These are phyloP conservation scores for Hyphopichia wangnamkhiaoensis DNA, from an alignment of 1,139 yeast species.

Conservation along the genomic window DNA sequence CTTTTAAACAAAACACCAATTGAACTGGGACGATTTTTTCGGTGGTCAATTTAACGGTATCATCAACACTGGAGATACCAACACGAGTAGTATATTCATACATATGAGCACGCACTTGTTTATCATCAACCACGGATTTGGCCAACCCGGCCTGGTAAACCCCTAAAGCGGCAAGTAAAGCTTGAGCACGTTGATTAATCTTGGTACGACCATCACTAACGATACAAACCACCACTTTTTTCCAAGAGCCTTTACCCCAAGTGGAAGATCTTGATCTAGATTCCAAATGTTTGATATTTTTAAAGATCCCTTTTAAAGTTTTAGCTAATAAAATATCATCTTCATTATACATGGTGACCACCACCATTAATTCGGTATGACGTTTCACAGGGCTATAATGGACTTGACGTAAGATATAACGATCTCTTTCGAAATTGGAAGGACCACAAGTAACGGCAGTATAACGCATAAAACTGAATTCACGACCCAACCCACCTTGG, in stretches of 20 bases:
- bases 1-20: slow-evolving; percentile 48
- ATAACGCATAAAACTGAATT: slow-evolving; percentile 51
- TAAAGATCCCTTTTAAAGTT: slow-evolving; percentile 49
- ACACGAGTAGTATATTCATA: slow-evolving; percentile 52
- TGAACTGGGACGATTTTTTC: slow-evolving; percentile 53
- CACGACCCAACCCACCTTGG: slow-evolving; percentile 47
- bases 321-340: slow-evolving; percentile 48
- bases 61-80: slow-evolving; percentile 48
- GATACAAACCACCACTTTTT: slow-evolving; percentile 48
- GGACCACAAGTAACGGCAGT: slow-evolving; percentile 55
- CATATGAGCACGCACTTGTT: slow-evolving; percentile 47
- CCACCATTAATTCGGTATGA: slow-evolving; percentile 49
- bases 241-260: slow-evolving; percentile 55
- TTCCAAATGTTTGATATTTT: slow-evolving; percentile 49
- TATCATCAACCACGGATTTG: slow-evolving; percentile 48
- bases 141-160: slow-evolving; percentile 53
- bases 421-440: slow-evolving; percentile 46
- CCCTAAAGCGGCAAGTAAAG: slow-evolving; percentile 48
- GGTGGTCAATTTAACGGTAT: slow-evolving; percentile 48
- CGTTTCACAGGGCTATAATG: slow-evolving; percentile 45
- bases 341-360: slow-evolving; percentile 51
- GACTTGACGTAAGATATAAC: slow-evolving; percentile 46
- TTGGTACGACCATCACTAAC: slow-evolving; percentile 52
- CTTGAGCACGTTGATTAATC: slow-evolving; percentile 50
- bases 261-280: slow-evolving; percentile 42